Conservation (phyloP, 2,329 filamentous ascomycete species). For the Ilyonectria mors-panacis region DNA sequence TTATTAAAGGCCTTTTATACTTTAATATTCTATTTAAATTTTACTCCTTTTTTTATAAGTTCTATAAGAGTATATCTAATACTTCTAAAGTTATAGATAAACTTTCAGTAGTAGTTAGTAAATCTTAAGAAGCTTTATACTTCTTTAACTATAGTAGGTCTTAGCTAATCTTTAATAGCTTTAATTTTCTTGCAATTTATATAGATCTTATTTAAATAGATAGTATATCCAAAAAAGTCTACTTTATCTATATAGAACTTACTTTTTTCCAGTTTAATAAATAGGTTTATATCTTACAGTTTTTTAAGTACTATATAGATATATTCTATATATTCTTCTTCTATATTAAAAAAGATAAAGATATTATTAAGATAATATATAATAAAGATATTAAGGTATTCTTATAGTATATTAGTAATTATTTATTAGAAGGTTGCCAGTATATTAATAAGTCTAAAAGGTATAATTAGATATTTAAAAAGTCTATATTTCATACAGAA, state of each 20-base stretch:
- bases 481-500: slow-evolving; percentile 51
- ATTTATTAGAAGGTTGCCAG: slow-evolving; percentile 35
- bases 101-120: slow-evolving; percentile 5
- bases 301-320: slow-evolving; percentile 31
- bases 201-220: slow-evolving; percentile 19
- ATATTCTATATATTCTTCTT: slow-evolving; percentile 37
- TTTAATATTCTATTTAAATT: slow-evolving; percentile 13
- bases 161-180: slow-evolving; percentile 12
- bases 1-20: slow-evolving; percentile 18
- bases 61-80: slow-evolving; percentile 16
- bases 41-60: slow-evolving; percentile 21
- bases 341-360: slow-evolving; percentile 38
- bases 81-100: slow-evolving; percentile 36
- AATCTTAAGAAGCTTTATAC: slow-evolving; percentile 33
- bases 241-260: slow-evolving; percentile 29
- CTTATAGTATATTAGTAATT: slow-evolving; percentile 33
- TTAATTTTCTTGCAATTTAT: slow-evolving; percentile 37
- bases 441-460: slow-evolving; percentile 34
- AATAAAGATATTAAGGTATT: slow-evolving; percentile 29
- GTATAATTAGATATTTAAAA: slow-evolving; percentile 53
- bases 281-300: slow-evolving; percentile 32
- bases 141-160: slow-evolving; percentile 26
- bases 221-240: slow-evolving; percentile 27
- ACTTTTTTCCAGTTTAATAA: slow-evolving; percentile 27
- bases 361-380: slow-evolving; percentile 40